Evolutionary conservation across 768 basidiomycete genomes (phyloP), one percentile per base, ranked within the genome.

Genomic region (Pholiota microspora): DNA sequence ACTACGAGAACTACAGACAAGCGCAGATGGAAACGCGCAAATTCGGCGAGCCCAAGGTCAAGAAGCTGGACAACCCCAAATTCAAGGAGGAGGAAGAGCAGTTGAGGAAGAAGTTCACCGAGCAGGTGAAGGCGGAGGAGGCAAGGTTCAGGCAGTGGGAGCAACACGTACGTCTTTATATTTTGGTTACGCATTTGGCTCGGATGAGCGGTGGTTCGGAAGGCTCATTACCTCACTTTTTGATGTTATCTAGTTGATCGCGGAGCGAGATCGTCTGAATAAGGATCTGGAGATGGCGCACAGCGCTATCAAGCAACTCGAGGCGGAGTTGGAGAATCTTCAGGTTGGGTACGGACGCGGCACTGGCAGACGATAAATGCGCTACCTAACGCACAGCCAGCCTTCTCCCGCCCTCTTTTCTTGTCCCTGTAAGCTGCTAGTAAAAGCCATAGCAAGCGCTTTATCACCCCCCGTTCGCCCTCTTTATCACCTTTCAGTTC

Each of bases 21-120:
- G 84, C 92, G 62, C 97, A 98, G 76, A 98, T 99, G 97, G 97
- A 99, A 81, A 98, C 97, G 7, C 89, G 97, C 73, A 98, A 98
- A 74, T 96, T 94, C 61, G 97, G 95, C 62, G 97, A 98, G 71
- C 87, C 94, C 62, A 98, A 98, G 77, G 92, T 95, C 65, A 95
- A 93, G 84, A 98, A 98, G 77, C 80, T 92, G 62, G 95, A 99
- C 76, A 99, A 98, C 73, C 96, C 97, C 64, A 98, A 98, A 74
- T 99, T 96, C 86, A 95, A 95, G 79, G 97, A 98, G 71, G 97
- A 99, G 76, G 96, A 99, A 71, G 97, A 99, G 73, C 81, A 86
- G 55, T 84, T 98, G 58, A 82, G 96, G 67, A 98, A 95, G 80
- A 85, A 94, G 58, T 99, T 99, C 75, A 99, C 97, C 27, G 97